These are phyloP conservation scores for Saccharomyces mikatae DNA, from an alignment of 805 yeast species.

Conservation along the genomic window DNA sequence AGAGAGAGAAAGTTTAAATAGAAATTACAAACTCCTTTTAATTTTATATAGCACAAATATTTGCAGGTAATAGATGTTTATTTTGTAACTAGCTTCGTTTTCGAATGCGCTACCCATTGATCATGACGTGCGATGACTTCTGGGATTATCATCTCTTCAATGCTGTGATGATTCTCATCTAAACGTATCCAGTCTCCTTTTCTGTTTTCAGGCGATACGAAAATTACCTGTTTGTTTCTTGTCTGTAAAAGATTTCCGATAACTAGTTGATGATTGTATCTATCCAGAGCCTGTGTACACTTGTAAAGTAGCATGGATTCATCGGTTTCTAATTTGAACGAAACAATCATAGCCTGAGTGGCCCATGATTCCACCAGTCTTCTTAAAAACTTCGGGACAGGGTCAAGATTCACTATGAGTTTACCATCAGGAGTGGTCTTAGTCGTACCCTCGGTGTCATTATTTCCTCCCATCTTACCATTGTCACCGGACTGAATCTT, in stretches of 20 bases:
- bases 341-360: constrained; percentile 86
- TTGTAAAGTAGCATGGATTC: constrained; percentile 57
- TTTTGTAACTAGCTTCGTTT: background rate
- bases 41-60: background rate
- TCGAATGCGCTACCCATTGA: constrained; percentile 44
- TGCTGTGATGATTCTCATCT: constrained; percentile 36
- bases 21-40: background rate
- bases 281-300: constrained; percentile 66
- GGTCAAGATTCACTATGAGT: constrained; percentile 78
- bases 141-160: constrained; percentile 78
- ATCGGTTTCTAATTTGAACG: constrained; percentile 93
- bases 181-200: constrained; percentile 45
- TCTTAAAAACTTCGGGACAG: constrained; percentile 89
- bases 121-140: constrained; percentile 58
- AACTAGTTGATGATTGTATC: constrained; percentile 89
- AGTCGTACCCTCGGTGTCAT: constrained; percentile 7
- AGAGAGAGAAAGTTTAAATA: background rate
- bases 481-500: constrained; percentile 78
- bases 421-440: constrained; percentile 45
- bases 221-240: constrained; percentile 79
- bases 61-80: background rate
- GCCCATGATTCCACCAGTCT: constrained; percentile 92
- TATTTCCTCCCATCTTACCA: constrained; percentile 20
- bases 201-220: constrained; percentile 41
- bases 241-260: constrained; percentile 89